Evolutionary conservation across 192 early-diverging fungal genomes (phyloP), one percentile per base, ranked within the genome.

Genomic region (Backusella parvicylindrica): DNA sequence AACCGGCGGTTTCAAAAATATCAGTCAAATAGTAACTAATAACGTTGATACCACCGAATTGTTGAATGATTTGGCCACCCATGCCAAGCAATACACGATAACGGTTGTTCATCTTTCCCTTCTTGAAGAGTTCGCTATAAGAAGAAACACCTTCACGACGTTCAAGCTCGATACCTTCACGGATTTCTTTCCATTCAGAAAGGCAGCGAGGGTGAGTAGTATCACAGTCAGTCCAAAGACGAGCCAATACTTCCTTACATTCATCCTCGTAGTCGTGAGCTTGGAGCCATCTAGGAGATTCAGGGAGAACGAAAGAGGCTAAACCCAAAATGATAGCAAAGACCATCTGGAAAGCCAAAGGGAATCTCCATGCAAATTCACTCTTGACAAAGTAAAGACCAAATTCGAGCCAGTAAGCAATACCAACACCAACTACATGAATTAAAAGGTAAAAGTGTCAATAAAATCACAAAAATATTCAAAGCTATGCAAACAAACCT

Each of bases 301-400:
- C 90, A 23, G 92, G 93, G 81, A 95, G 86, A 72, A 92, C 86
- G 23, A 85, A 64, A 78, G 90, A 90, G 38, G 87, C 71, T 35
- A 85, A 13, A 30, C 91, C 73, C 33, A 95, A 77, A 21, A 91
- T 67, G 18, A 89, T 41, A 21, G 86, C 91, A 23, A 93, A 93
- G 37, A 92, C 81, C n/a, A 88, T 83, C 82, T 95, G 94, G 49
- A 95, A 81, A 18, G 85, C 91, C 9, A 95, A 80, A 6, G 93
- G 90, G 26, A 92, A 77, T 23, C 93, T 84, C 93, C 92, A 95
- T 23, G 86, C 77, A 30, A 81, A 71, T 68, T 64, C 63, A 32
- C 71, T 71, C 79, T 64, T 76, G 23, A 66, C 70, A 41, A 38
- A 74, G 49, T 70, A 41, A 30, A 77, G 74, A 33, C 75, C 87